Conservation (phyloP, 768 basidiomycete species). For the Rhodosporidiobolus sp. region DNA sequence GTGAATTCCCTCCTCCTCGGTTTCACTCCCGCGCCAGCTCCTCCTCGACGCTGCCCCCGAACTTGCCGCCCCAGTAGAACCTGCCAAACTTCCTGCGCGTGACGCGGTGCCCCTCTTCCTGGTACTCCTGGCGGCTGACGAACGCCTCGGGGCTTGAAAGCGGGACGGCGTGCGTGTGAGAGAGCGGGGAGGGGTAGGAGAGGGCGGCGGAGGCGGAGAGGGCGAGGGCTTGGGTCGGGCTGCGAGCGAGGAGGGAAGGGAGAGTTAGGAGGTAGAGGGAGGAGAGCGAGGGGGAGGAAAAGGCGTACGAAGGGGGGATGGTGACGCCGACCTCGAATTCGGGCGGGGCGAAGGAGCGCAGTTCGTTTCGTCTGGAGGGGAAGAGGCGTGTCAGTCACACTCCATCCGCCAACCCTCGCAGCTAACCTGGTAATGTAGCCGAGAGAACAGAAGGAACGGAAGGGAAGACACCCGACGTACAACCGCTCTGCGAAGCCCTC, state of each 20-base stretch:
- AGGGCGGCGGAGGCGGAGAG: conserved; percentile 21
- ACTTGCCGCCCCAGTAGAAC: conserved; percentile 5
- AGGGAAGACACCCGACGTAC: conserved; percentile 60
- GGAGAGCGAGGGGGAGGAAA: background rate
- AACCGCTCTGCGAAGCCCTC: conserved; percentile 70
- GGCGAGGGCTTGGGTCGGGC: conserved; percentile 58
- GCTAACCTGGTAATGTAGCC: too few species aligned
- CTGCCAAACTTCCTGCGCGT: conserved; percentile 66
- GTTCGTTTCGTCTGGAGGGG: conserved; percentile 61
- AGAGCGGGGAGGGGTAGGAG: background rate
- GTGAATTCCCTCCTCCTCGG: too few species aligned
- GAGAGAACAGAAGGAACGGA: conserved; percentile 5
- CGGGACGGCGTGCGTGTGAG: conserved; percentile 48
- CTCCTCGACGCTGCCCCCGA: background rate
- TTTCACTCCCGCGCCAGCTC: background rate
- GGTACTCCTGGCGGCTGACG: conserved; percentile 77
- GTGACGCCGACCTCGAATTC: conserved; percentile 73
- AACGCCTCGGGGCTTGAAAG: conserved; percentile 54
- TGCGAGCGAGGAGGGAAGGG: conserved; percentile 61
- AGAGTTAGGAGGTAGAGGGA: too few species aligned
- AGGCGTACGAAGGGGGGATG: conserved; percentile 67
- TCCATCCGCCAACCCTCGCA: conserved; percentile 18
- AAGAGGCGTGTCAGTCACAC: conserved; percentile 37
- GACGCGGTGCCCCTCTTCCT: conserved; percentile 69
- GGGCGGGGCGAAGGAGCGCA: conserved; percentile 75